Conservation (phyloP, 2,329 filamentous ascomycete species). For the Aspergillus sp. region DNA sequence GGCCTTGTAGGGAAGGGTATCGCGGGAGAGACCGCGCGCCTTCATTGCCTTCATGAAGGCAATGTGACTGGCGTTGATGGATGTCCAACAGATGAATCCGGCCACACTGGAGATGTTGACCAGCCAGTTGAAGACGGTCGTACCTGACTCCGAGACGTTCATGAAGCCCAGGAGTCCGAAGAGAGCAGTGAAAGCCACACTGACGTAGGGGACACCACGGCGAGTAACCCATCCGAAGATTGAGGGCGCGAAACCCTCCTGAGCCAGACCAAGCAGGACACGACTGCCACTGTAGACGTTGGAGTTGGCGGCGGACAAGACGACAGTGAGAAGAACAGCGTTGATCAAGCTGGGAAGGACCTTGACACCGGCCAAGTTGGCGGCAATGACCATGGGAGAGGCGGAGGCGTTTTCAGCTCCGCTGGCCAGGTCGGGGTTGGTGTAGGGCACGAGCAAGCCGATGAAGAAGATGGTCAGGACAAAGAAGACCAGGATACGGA, state of each 20-base stretch:
- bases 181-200: slow-evolving; percentile 44
- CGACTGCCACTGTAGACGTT: slow-evolving; percentile 56
- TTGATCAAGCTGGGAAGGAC: slow-evolving; percentile 41
- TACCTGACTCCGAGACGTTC: slow-evolving; percentile 63
- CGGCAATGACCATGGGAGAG: slow-evolving; percentile 45
- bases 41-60: slow-evolving; percentile 63
- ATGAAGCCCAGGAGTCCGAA: slow-evolving; percentile 69
- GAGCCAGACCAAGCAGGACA: slow-evolving; percentile 66
- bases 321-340: slow-evolving; percentile 41
- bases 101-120: slow-evolving; percentile 35
- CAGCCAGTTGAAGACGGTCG: slow-evolving; percentile 56
- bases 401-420: slow-evolving; percentile 26
- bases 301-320: slow-evolving; percentile 43
- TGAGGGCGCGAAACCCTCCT: slow-evolving; percentile 44
- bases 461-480: slow-evolving; percentile 60
- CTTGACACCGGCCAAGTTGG: slow-evolving; percentile 37
- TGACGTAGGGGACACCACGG: slow-evolving; percentile 44
- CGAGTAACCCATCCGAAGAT: slow-evolving; percentile 44
- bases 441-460: slow-evolving; percentile 67
- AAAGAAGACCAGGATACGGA: slow-evolving; percentile 66
- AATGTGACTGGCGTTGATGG: slow-evolving; percentile 57
- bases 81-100: slow-evolving; percentile 35
- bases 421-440: slow-evolving; percentile 55
- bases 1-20: slow-evolving; percentile 61
- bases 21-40: slow-evolving; percentile 59